A percentile compares a stretch with the other conserved stretches of the same genome.
Conservation (phyloP, 2,329 filamentous ascomycete species). For the Ophiostoma angusticollis region DNA sequence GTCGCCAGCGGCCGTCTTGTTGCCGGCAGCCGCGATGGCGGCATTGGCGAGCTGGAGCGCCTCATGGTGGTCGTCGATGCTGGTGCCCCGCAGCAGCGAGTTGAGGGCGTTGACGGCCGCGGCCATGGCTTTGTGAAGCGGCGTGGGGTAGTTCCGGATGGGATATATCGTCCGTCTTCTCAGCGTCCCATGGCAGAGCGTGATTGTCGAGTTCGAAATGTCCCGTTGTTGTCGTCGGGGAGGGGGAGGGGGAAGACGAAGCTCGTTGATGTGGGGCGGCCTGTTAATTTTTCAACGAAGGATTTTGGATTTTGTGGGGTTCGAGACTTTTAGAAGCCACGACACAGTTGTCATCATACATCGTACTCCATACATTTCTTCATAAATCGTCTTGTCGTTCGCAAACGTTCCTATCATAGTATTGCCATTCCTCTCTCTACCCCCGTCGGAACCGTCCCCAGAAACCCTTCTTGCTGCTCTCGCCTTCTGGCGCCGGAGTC, state of each 20-base stretch:
- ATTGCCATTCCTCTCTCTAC: background rate
- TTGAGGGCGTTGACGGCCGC: slow-evolving; percentile 36
- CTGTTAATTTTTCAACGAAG: no score
- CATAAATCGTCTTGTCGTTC: no score
- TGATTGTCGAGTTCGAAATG: background rate
- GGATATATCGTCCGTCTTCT: background rate
- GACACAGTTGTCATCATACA: no score
- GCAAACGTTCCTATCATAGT: background rate
- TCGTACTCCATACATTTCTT: no score
- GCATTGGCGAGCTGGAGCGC: slow-evolving; percentile 52
- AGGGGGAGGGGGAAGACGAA: no score
- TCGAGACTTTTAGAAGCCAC: no score
- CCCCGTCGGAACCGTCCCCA: slow-evolving; percentile 17
- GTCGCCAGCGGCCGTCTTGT: slow-evolving; percentile 33
- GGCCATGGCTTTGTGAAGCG: slow-evolving; percentile 11
- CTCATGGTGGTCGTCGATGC: slow-evolving; percentile 60
- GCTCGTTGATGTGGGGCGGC: no score
- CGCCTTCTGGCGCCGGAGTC: slow-evolving; percentile 15
- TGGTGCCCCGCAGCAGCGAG: slow-evolving; percentile 39
- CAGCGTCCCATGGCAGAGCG: slow-evolving; percentile 1
- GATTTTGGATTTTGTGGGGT: no score
- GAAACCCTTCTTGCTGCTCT: slow-evolving; percentile 15
- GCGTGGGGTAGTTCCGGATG: background rate
- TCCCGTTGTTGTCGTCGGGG: no score
- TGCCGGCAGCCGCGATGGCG: slow-evolving; percentile 41